phyloP scores from a whole-genome alignment of 2,329 filamentous ascomycete species.

The Pyricularia sp. region DNA sequence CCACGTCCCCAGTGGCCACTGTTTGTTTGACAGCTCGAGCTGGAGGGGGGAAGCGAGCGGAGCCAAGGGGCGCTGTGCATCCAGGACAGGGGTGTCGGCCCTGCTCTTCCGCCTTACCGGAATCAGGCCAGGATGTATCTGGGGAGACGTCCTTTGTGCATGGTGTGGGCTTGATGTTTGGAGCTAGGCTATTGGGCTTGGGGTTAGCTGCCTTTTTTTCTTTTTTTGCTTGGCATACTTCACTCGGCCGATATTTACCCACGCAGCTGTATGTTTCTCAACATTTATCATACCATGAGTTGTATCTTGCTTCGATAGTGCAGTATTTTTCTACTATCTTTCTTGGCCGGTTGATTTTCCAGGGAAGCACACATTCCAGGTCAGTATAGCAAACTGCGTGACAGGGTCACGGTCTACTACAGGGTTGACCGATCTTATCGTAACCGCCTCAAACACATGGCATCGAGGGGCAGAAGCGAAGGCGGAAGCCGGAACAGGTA shows the following conservation, averaged over 20 bases:
- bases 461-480: not conserved
- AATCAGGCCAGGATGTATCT: not conserved
- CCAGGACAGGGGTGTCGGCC: conserved; percentile 6
- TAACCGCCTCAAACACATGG: not conserved
- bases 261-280: not conserved
- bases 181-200: not conserved
- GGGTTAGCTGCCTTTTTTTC: not conserved
- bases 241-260: not conserved
- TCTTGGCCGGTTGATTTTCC: not conserved
- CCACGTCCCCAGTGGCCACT: not conserved
- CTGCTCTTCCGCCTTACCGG: conserved; percentile 6
- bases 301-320: not conserved
- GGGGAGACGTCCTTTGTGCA: not conserved
- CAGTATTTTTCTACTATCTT: not conserved
- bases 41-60: not conserved
- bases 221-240: not conserved
- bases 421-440: not conserved
- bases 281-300: not conserved
- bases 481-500: not conserved
- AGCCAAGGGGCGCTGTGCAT: not conserved
- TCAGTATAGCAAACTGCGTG: not conserved
- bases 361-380: not conserved
- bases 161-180: not conserved
- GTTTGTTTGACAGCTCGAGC: not conserved
- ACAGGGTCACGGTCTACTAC: not conserved